phyloP scores from a whole-genome alignment of 495 filamentous ascomycete genomes.

The Annulohypoxylon bovei region DNA sequence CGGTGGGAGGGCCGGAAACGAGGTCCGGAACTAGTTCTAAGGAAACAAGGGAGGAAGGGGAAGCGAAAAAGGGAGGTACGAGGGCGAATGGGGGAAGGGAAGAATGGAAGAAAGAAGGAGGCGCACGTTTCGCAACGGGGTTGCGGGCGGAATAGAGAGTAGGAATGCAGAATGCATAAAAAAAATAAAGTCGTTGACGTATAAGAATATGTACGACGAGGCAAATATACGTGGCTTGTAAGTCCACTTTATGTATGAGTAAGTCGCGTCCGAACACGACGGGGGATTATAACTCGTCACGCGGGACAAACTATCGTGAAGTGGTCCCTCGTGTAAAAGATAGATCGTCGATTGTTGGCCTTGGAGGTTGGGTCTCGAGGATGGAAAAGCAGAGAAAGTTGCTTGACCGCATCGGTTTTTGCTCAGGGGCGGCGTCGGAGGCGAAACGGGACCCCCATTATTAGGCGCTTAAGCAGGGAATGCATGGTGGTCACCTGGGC shows the following conservation, averaged over 20 bases:
- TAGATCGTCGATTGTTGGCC: conserved; percentile 26
- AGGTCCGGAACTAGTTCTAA: background rate
- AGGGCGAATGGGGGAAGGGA: conserved; percentile 1
- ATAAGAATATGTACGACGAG: conserved; percentile 22
- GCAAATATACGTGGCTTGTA: conserved; percentile 32
- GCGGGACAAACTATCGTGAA: conserved; percentile 34
- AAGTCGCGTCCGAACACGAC: conserved; percentile 21
- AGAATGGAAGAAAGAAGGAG: background rate
- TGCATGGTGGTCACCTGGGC: conserved; percentile 28
- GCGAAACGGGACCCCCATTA: conserved; percentile 15
- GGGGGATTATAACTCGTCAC: conserved; percentile 25
- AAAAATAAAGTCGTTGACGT: conserved; percentile 32
- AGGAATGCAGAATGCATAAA: conserved; percentile 14
- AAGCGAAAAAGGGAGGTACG: background rate
- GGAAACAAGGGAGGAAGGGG: background rate
- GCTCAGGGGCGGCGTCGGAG: conserved; percentile 29
- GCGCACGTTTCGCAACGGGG: background rate
- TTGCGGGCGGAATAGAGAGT: conserved; percentile 1
- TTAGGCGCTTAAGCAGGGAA: conserved; percentile 40
- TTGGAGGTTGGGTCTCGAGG: conserved; percentile 17
- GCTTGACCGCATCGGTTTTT: conserved; percentile 30
- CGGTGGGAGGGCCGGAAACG: conserved; percentile 1
- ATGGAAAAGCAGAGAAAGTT: conserved; percentile 15
- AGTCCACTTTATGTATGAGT: conserved; percentile 32
- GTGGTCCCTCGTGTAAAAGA: conserved; percentile 35